Evolutionary conservation across 352 stramenopile species (phyloP).

Genomic region (Achlya hypogyna): DNA sequence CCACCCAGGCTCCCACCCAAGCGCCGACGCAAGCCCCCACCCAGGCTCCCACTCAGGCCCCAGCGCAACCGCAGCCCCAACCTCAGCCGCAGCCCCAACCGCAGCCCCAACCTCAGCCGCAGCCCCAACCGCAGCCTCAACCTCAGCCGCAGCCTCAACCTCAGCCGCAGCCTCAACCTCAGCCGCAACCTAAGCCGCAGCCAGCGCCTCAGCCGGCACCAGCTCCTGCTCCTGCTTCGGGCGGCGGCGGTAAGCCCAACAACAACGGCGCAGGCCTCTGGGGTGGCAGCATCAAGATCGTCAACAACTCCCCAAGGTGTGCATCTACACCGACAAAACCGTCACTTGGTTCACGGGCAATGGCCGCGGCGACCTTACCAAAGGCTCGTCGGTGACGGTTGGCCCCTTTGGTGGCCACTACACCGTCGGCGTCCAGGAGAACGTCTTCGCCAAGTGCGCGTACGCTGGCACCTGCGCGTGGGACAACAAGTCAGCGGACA

Average conservation of each 20-base stretch:
- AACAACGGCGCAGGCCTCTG: background rate
- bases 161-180: too few relatives aligned
- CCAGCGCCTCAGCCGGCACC: too few relatives aligned
- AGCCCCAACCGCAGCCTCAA: too few relatives aligned
- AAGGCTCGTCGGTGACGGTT: background rate
- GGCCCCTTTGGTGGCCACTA: background rate
- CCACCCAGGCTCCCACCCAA: background rate
- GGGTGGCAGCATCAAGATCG: background rate
- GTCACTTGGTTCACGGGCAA: background rate
- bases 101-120: too few relatives aligned
- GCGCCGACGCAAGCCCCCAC: background rate
- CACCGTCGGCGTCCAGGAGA: background rate
- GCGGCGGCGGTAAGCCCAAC: background rate
- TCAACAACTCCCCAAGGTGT: background rate
- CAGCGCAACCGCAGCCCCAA: background rate
- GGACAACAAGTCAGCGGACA: constrained; percentile 1
- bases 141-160: too few relatives aligned
- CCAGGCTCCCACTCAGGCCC: too few relatives aligned
- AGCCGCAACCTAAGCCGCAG: too few relatives aligned
- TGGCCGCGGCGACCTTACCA: background rate
- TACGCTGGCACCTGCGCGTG: background rate
- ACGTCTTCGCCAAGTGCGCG: constrained; percentile 1
- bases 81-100: background rate
- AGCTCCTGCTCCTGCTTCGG: too few relatives aligned
- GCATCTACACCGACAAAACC: background rate